Conservation (phyloP, 305 asterid species). For the Fraxinus greggii region DNA sequence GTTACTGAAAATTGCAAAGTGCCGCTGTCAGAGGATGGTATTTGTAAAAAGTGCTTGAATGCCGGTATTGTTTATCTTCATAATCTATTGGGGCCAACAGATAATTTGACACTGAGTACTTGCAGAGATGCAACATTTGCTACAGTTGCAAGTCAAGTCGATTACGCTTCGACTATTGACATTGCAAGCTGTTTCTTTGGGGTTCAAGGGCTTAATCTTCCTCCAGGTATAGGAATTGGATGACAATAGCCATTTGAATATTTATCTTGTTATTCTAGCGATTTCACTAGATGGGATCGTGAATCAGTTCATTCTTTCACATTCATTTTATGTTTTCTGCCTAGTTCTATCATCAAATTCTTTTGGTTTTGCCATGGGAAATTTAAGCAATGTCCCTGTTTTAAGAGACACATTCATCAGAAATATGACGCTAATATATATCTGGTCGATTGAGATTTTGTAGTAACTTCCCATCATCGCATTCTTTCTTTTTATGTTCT, state of each 20-base stretch:
- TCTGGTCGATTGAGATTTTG: not conserved
- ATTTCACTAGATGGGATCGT: not conserved
- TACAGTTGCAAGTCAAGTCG: conserved; percentile 78
- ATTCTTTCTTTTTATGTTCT: not conserved
- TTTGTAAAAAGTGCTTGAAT: conserved; percentile 83
- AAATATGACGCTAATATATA: not conserved
- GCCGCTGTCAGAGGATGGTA: conserved; percentile 46
- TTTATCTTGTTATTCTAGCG: not conserved
- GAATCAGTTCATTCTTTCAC: not conserved
- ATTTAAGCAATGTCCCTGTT: not conserved
- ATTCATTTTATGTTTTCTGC: not conserved
- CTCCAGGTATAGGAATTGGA: conserved; percentile 44
- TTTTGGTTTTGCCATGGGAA: not conserved
- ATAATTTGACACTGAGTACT: conserved; percentile 77
- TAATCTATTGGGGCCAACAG: conserved; percentile 65
- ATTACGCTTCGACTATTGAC: conserved; percentile 51
- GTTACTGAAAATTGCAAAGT: conserved; percentile 60
- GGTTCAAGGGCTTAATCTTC: conserved; percentile 55
- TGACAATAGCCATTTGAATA: not conserved
- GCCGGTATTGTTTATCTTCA: conserved; percentile 74
- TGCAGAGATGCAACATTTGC: conserved; percentile 97
- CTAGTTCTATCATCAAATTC: not conserved
- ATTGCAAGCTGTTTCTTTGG: conserved; percentile 90
- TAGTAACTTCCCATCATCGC: not conserved
- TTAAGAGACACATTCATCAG: not conserved